Evolutionary conservation across 1,139 yeast genomes (phyloP).

Genomic region (Debaryomycetaceae sp.): DNA sequence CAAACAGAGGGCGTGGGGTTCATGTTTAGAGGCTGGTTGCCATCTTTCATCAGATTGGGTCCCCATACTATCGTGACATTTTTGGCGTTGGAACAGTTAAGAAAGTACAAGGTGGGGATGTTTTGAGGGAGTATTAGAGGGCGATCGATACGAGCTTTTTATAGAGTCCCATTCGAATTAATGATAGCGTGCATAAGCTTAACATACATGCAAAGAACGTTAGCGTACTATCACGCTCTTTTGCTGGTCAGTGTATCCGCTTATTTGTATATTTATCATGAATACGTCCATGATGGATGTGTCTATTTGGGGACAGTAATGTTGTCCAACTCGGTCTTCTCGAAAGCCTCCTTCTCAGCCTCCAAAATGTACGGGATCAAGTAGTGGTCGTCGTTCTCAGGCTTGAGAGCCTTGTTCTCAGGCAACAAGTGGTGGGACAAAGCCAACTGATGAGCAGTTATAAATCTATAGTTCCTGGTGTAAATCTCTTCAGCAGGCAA

Average conservation of each 20-base stretch:
- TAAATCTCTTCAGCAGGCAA: conserved; percentile 79
- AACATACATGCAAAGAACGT: neutral
- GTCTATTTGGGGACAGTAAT: conserved; percentile 35
- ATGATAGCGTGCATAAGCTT: neutral
- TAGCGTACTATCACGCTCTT: neutral
- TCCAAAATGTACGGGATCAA: conserved; percentile 86
- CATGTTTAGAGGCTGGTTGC: conserved; percentile 89
- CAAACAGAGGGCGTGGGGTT: conserved; percentile 69
- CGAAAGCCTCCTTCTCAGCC: conserved; percentile 89
- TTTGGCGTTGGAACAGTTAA: conserved; percentile 72
- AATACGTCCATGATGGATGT: neutral
- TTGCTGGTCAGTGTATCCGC: neutral
- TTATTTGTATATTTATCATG: conserved; percentile 2
- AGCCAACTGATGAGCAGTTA: conserved; percentile 87
- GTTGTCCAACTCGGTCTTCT: conserved; percentile 85
- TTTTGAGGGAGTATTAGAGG: conserved; percentile 7
- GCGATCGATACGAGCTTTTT: neutral
- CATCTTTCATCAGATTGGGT: conserved; percentile 80
- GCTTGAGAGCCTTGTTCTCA: conserved; percentile 67
- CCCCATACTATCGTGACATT: conserved; percentile 88
- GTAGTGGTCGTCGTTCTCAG: conserved; percentile 82
- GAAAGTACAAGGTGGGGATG: conserved; percentile 56
- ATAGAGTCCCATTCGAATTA: neutral
- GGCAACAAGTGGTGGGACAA: conserved; percentile 85
- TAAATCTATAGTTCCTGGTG: conserved; percentile 86